A percentile compares a stretch with the other conserved stretches of the same genome.
phyloP scores from a whole-genome alignment of 371 early-diverging fungal species.

The Nosema muscidifuracis region DNA sequence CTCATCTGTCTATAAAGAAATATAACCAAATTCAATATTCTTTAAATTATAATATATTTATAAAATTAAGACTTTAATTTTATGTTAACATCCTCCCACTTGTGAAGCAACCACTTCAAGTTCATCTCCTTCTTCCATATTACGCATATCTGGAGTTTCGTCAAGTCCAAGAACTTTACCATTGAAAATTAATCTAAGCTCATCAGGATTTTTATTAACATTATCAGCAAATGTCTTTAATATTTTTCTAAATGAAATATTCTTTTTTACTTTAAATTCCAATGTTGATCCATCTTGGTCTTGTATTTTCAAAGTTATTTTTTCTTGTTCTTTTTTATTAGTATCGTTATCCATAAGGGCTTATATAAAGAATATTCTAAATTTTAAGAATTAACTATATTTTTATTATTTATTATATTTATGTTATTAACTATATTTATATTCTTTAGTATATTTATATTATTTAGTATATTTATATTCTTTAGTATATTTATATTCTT shows the following conservation, averaged over 20 bases:
- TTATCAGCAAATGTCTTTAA: slow-evolving; percentile 41
- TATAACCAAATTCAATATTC: too few species aligned
- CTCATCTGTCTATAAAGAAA: too few species aligned
- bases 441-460: too few species aligned
- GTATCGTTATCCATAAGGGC: not conserved
- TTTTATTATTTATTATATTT: too few species aligned
- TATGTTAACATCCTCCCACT: slow-evolving; percentile 41
- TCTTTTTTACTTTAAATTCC: slow-evolving; percentile 47
- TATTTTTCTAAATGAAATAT: slow-evolving; percentile 47
- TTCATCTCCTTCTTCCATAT: slow-evolving; percentile 44
- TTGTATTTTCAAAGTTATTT: slow-evolving; percentile 34
- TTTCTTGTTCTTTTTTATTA: slow-evolving; percentile 8
- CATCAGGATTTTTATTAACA: slow-evolving; percentile 29
- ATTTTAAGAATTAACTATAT: too few species aligned
- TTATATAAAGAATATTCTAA: too few species aligned
- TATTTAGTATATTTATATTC: too few species aligned
- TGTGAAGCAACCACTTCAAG: slow-evolving; percentile 55
- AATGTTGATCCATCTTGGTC: slow-evolving; percentile 37
- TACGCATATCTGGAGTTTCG: slow-evolving; percentile 27
- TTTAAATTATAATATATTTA: too few species aligned
- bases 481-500: too few species aligned
- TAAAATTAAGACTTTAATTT: not conserved
- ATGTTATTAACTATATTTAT: too few species aligned
- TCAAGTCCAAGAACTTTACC: slow-evolving; percentile 41
- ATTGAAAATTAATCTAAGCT: slow-evolving; percentile 46